phyloP scores from a whole-genome alignment of 2,329 filamentous ascomycete genomes.

The Chaetothyriales sp. region DNA sequence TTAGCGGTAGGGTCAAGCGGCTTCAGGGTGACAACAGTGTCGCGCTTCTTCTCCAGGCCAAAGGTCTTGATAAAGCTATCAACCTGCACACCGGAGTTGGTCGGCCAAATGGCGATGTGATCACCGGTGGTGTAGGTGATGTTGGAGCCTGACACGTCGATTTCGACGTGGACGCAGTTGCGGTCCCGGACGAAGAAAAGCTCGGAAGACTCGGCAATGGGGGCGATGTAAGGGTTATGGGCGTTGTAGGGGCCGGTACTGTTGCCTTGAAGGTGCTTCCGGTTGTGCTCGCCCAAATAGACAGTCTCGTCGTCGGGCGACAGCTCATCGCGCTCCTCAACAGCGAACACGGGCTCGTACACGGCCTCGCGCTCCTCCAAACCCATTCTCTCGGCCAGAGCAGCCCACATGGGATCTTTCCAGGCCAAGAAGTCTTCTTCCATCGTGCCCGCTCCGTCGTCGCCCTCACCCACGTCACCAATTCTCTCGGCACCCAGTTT shows the following conservation, averaged over 20 bases:
- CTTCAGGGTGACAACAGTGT: constrained; percentile 76
- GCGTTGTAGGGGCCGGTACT: constrained; percentile 85
- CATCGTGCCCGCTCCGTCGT: constrained; percentile 97
- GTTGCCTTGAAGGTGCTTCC: constrained; percentile 75
- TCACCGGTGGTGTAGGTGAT: constrained; percentile 91
- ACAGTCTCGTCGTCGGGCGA: constrained; percentile 63
- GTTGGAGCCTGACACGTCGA: constrained; percentile 79
- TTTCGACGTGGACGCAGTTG: constrained; percentile 93
- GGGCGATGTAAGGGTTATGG: constrained; percentile 93
- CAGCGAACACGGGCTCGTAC: constrained; percentile 82
- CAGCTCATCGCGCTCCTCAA: constrained; percentile 61
- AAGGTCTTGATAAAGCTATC: constrained; percentile 73
- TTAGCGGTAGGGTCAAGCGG: constrained; percentile 88
- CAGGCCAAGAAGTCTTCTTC: constrained; percentile 97
- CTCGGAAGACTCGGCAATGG: constrained; percentile 79
- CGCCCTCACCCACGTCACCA: constrained; percentile 80
- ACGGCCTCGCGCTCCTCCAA: constrained; percentile 90
- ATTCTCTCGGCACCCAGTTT: constrained; percentile 74
- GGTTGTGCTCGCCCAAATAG: constrained; percentile 91
- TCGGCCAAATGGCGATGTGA: constrained; percentile 94
- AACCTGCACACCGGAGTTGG: constrained; percentile 81
- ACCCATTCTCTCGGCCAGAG: constrained; percentile 65
- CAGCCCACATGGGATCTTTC: constrained; percentile 98
- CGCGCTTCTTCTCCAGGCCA: constrained; percentile 58
- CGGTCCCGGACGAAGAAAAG: constrained; percentile 77